Percentiles rank a stretch among this genome's conserved stretches.
phyloP scores from a whole-genome alignment of 257 asterid genomes.

The Solanum acaule region DNA sequence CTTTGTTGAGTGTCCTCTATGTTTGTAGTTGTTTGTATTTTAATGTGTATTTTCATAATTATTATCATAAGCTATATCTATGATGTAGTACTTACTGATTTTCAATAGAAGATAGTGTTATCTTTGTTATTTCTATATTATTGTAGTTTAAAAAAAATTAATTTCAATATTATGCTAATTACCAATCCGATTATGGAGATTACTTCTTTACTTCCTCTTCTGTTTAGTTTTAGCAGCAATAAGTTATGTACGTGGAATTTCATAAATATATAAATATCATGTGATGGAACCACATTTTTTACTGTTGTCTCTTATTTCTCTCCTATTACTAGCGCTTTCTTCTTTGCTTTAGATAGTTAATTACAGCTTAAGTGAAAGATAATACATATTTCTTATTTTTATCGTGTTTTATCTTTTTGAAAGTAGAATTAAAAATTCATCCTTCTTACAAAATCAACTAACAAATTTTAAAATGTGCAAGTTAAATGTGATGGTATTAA shows the following conservation, averaged over 20 bases:
- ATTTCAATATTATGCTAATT: neutral
- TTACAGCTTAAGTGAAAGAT: neutral
- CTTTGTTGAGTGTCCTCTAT: neutral
- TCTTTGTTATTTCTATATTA: neutral
- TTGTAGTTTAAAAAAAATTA: neutral
- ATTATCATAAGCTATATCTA: neutral
- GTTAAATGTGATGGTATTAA: too few relatives aligned
- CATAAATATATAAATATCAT: neutral
- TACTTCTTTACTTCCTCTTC: neutral
- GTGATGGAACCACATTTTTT: neutral
- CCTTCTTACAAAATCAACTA: neutral
- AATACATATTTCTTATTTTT: neutral
- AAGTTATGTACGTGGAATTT: neutral
- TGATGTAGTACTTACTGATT: neutral
- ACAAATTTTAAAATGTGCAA: too few relatives aligned
- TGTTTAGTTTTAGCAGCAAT: neutral
- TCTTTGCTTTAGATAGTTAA: neutral
- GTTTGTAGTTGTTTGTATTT: neutral
- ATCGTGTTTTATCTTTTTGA: too few relatives aligned
- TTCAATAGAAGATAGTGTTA: neutral
- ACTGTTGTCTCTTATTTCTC: neutral
- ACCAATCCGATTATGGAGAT: neutral
- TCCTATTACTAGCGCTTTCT: neutral
- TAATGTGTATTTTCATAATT: neutral
- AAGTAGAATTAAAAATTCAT: neutral